Evolutionary conservation across 257 asterid genomes (phyloP).

Genomic region (Solanum paucissectum): DNA sequence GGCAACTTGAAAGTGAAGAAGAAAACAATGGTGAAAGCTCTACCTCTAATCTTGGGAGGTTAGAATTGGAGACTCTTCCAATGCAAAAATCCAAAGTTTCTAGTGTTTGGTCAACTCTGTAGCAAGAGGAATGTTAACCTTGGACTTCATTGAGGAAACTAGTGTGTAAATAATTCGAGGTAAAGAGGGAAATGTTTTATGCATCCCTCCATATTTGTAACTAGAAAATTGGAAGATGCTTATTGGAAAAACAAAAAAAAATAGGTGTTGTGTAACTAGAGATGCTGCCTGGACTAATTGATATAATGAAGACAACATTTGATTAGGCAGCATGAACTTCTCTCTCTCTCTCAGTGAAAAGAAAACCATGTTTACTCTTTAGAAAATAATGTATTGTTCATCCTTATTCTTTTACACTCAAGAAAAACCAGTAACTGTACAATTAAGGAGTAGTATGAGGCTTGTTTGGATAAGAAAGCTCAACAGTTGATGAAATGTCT

Average conservation of each 20-base stretch:
- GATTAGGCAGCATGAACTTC: not conserved
- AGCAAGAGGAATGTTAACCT: not conserved
- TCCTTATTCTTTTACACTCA: not conserved
- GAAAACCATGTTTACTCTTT: not conserved
- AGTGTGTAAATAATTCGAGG: conserved; percentile 14
- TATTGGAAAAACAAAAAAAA: not conserved
- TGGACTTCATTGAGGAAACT: not conserved
- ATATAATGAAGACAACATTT: not conserved
- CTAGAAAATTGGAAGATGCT: not conserved
- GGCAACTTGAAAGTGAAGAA: conserved; percentile 42
- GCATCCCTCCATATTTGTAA: not conserved
- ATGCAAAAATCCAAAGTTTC: conserved; percentile 28
- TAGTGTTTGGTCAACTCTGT: conserved; percentile 11
- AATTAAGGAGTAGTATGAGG: conserved; percentile 3
- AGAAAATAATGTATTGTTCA: not conserved
- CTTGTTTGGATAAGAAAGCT: conserved; percentile 23
- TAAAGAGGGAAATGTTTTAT: not conserved
- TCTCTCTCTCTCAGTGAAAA: not conserved
- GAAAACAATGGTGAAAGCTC: conserved; percentile 27
- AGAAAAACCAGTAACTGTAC: not conserved
- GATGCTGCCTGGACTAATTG: not conserved
- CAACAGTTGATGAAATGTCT: conserved; percentile 17
- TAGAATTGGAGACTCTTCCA: conserved; percentile 64
- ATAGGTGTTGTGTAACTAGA: not conserved
- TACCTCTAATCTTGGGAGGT: conserved; percentile 1